Evolutionary conservation across 352 stramenopile species (phyloP).

Genomic region (Phytophthora pisi): DNA sequence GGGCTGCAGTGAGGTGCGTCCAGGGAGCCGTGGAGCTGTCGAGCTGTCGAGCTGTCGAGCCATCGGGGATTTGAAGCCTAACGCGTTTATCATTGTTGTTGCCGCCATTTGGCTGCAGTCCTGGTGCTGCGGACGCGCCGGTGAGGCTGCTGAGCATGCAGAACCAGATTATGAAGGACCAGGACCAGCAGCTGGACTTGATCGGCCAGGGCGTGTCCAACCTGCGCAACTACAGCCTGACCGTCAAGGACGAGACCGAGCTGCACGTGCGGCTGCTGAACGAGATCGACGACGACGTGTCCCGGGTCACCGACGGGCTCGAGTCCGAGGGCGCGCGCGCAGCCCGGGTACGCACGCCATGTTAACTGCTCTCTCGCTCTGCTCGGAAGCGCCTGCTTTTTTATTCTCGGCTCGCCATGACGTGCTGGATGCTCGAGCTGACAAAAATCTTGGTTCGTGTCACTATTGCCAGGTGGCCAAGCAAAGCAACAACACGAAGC

Average conservation of each 20-base stretch:
- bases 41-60: too few species aligned
- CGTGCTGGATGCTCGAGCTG: constrained; percentile 1
- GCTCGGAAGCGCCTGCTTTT: neutral
- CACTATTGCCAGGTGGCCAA: constrained; percentile 81
- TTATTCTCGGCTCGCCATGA: neutral
- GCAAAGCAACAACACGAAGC: constrained; percentile 94
- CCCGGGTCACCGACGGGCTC: constrained; percentile 83
- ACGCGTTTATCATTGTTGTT: too few species aligned
- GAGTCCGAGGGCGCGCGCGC: constrained; percentile 82
- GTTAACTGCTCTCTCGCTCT: too few species aligned
- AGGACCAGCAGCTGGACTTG: constrained; percentile 86
- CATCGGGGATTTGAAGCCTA: too few species aligned
- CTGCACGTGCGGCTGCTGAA: constrained; percentile 89
- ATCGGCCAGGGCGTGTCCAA: constrained; percentile 86
- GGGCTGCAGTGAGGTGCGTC: constrained; percentile 37
- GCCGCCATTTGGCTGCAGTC: constrained; percentile 22
- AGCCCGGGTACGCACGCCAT: constrained; percentile 44
- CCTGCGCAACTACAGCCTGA: constrained; percentile 84
- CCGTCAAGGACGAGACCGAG: constrained; percentile 90
- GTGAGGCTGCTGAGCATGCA: constrained; percentile 79
- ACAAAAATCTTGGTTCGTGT: neutral
- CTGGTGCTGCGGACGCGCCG: constrained; percentile 35
- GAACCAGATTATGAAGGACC: constrained; percentile 92
- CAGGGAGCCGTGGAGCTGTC: too few species aligned
- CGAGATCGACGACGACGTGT: constrained; percentile 90